Conservation (phyloP, 176 grass and related monocot species). For the Zizania latifolia region DNA sequence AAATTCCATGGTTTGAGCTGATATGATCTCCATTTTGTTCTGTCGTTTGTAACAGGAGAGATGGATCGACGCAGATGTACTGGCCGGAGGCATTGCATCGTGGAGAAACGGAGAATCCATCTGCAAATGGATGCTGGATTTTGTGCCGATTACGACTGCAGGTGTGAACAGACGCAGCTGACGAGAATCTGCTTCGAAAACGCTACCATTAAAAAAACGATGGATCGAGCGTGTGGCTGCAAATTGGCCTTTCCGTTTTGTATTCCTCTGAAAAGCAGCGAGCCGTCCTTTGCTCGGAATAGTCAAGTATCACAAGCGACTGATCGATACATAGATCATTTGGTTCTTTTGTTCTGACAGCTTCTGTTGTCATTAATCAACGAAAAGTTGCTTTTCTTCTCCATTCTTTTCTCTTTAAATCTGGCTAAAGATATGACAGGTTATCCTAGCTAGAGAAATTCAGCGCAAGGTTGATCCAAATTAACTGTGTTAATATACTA, state of each 20-base stretch:
- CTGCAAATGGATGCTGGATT: not conserved
- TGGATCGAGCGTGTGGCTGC: not conserved
- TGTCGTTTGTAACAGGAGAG: too few species aligned
- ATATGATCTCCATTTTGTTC: not conserved
- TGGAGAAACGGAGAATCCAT: not conserved
- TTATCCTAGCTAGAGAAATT: not conserved
- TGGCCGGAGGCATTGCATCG: too few species aligned
- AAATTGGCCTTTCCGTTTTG: not conserved
- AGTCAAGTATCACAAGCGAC: not conserved
- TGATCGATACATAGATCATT: not conserved
- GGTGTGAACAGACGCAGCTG: slow-evolving; percentile 22
- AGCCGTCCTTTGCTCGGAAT: not conserved
- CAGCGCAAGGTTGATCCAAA: not conserved
- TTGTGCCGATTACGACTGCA: not conserved
- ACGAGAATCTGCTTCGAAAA: slow-evolving; percentile 13
- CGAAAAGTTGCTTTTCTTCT: not conserved
- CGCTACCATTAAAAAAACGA: not conserved
- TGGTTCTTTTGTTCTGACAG: not conserved
- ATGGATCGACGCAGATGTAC: too few species aligned
- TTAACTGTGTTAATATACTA: too few species aligned
- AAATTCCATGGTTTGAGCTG: not conserved
- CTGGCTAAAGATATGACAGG: too few species aligned
- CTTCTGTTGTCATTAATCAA: not conserved
- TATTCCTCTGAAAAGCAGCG: not conserved
- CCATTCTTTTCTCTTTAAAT: too few species aligned